Evolutionary conservation across 352 stramenopile species (phyloP).

Genomic region (Globisporangium acanthophoron): DNA sequence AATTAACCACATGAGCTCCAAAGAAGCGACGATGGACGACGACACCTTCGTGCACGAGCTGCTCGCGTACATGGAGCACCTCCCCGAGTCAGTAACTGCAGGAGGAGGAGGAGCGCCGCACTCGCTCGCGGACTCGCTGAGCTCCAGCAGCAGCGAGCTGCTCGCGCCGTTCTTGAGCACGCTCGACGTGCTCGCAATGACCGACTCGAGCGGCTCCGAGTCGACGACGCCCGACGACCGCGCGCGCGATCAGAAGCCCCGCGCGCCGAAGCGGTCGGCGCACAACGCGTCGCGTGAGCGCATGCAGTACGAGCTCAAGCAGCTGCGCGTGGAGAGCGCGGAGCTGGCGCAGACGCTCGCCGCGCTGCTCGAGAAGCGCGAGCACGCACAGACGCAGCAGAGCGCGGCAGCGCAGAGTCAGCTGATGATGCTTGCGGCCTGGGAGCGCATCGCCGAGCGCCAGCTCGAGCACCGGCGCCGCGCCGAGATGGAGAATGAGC

Average conservation of each 20-base stretch:
- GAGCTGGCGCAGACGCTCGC: constrained; percentile 3
- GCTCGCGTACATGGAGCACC: background rate
- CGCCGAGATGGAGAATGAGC: background rate
- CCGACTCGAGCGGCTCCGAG: background rate
- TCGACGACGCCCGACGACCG: background rate
- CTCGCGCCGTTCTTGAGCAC: too few relatives aligned
- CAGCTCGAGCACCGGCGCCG: background rate
- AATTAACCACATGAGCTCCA: background rate
- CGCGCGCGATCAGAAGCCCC: too few relatives aligned
- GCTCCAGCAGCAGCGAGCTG: background rate
- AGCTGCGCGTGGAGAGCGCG: background rate
- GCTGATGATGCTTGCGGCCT: background rate
- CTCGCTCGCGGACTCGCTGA: background rate
- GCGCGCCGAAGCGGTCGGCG: background rate
- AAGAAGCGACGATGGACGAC: background rate
- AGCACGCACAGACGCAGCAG: background rate
- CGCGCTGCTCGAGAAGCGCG: background rate
- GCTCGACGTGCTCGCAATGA: background rate
- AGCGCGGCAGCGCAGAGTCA: constrained; percentile 1
- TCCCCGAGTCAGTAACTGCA: too few relatives aligned
- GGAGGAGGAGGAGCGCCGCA: background rate
- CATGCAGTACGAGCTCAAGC: background rate
- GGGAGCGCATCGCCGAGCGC: background rate
- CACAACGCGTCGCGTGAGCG: constrained; percentile 3
- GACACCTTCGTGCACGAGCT: constrained; percentile 2